Evolutionary conservation across 1,284 basidiomycete species (phyloP).

Genomic region (Puccinia polysora): DNA sequence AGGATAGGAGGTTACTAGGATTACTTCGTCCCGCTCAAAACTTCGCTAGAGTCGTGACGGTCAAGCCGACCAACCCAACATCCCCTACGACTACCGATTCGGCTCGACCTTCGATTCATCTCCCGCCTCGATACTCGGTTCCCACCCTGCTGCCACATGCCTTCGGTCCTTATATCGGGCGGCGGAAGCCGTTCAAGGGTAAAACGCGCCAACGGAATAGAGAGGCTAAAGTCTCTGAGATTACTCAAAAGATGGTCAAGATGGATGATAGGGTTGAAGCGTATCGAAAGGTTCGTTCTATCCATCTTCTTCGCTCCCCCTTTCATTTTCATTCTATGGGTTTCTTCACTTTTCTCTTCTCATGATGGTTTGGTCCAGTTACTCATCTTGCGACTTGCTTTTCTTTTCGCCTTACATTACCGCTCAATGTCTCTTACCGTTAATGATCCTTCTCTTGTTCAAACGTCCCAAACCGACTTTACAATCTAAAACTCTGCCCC

Average conservation of each 20-base stretch:
- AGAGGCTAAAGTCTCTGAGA: neutral
- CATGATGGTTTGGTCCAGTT: too few relatives aligned
- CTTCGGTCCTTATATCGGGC: constrained; percentile 17
- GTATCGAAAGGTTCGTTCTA: constrained; percentile 31
- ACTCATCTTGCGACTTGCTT: too few relatives aligned
- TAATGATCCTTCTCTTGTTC: too few relatives aligned
- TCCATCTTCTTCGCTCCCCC: neutral
- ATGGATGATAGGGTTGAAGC: constrained; percentile 17
- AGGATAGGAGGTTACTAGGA: constrained; percentile 27
- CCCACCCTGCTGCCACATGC: neutral
- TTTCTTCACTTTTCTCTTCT: too few relatives aligned
- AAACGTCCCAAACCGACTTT: too few relatives aligned
- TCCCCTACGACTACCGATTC: neutral
- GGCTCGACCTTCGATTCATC: neutral
- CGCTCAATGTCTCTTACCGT: too few relatives aligned
- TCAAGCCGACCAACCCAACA: neutral
- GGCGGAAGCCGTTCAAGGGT: constrained; percentile 24
- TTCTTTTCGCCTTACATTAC: too few relatives aligned
- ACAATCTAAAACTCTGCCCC: too few relatives aligned
- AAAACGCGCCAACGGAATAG: constrained; percentile 15
- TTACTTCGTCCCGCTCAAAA: neutral
- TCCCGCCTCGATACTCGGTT: constrained; percentile 3
- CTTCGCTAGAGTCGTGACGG: neutral
- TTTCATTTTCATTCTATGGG: neutral
- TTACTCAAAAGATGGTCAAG: constrained; percentile 21